Conservation (phyloP, 202 grass and related monocot species). For the Bolboschoenoplectus hybrid region DNA sequence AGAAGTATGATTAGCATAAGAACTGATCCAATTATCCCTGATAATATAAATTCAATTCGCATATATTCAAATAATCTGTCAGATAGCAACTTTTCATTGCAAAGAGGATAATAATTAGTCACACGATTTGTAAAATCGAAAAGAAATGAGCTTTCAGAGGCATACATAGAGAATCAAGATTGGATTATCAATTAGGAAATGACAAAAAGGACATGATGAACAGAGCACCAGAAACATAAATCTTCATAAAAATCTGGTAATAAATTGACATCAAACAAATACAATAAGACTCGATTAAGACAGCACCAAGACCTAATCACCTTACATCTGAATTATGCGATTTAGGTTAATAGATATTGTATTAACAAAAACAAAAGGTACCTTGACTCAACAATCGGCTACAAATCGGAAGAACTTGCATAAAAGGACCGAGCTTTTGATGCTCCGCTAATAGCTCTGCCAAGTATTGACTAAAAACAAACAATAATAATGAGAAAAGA, state of each 20-base stretch:
- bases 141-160: not conserved
- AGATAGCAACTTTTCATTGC: not conserved
- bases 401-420: slow-evolving; percentile 97
- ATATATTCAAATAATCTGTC: slow-evolving; percentile 4
- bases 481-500: not conserved
- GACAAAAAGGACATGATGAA: no score
- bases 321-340: no score
- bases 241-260: no score
- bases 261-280: no score
- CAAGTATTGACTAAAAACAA: slow-evolving; percentile 68
- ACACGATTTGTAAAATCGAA: not conserved
- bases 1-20: slow-evolving; percentile 7
- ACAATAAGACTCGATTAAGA: no score
- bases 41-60: not conserved
- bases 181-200: not conserved
- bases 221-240: no score
- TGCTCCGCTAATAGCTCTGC: slow-evolving; percentile 89
- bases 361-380: slow-evolving; percentile 46
- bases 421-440: slow-evolving; percentile 96
- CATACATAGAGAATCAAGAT: slow-evolving; percentile 15
- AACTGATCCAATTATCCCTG: not conserved
- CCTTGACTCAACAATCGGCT: slow-evolving; percentile 87
- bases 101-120: not conserved
- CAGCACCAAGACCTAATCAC: no score
- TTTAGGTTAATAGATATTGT: not conserved